phyloP scores from a whole-genome alignment of 257 asterid genomes.

The Solanum virginianum region DNA sequence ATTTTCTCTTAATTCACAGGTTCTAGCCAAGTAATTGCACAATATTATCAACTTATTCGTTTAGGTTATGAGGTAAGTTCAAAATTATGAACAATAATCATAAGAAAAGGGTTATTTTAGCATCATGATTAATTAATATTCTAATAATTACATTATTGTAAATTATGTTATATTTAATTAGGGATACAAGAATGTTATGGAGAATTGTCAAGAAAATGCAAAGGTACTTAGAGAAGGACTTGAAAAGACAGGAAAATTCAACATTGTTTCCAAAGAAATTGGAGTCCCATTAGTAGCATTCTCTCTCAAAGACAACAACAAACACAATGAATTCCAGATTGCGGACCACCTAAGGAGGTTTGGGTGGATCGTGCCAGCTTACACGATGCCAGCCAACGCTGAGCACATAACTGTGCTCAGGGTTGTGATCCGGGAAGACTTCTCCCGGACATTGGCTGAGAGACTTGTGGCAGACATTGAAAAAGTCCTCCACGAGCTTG shows the following conservation, averaged over 20 bases:
- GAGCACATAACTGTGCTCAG: conserved; percentile 10
- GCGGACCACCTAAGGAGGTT: conserved; percentile 5
- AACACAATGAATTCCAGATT: conserved; percentile 7
- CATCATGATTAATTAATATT: background rate
- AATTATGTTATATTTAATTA: background rate
- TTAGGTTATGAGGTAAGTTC: conserved; percentile 11
- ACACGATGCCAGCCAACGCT: conserved; percentile 15
- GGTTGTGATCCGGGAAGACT: conserved; percentile 9
- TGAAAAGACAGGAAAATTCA: conserved; percentile 1
- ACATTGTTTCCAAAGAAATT: conserved; percentile 7
- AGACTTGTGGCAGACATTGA: conserved; percentile 1
- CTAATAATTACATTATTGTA: background rate
- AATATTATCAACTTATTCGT: conserved; percentile 16
- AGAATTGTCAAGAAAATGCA: conserved; percentile 10
- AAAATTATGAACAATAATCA: background rate
- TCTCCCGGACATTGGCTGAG: conserved; percentile 11
- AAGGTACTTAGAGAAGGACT: conserved; percentile 1
- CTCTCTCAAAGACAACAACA: conserved; percentile 7
- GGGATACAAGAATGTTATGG: conserved; percentile 13
- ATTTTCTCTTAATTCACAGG: background rate
- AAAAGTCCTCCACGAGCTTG: conserved; percentile 8
- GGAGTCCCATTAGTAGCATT: conserved; percentile 14
- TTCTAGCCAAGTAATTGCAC: conserved; percentile 17
- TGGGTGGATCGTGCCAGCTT: conserved; percentile 19
- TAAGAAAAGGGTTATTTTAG: too few species aligned